Evolutionary conservation across 2,329 filamentous ascomycete genomes (phyloP).

Genomic region (Penicillium sp.): DNA sequence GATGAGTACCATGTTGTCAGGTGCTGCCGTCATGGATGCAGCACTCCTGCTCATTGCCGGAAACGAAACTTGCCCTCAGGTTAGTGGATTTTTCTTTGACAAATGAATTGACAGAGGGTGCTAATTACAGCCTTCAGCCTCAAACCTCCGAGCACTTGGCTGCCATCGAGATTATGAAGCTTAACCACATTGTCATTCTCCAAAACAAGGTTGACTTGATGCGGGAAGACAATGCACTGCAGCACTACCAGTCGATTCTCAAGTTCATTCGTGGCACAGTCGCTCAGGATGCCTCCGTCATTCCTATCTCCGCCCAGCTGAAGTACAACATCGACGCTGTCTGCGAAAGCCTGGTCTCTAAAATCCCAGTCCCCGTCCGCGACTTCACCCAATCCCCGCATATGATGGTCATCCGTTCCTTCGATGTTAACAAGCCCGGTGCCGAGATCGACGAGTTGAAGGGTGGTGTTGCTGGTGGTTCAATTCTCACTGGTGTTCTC

Average conservation of each 20-base stretch:
- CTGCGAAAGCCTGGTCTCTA: constrained; percentile 91
- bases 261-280: constrained; percentile 98
- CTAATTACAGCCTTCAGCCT: constrained; percentile 53
- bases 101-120: too few relatives aligned
- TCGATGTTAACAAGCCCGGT: constrained; percentile 99
- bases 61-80: constrained; percentile 88
- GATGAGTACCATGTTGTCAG: constrained; percentile 99
- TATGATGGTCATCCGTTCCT: constrained; percentile 99
- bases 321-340: constrained; percentile 99
- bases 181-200: constrained; percentile 98
- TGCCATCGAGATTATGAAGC: constrained; percentile 99
- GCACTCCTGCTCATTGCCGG: constrained; percentile 92
- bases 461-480: constrained; percentile 96
- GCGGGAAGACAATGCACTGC: constrained; percentile 86
- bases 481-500: constrained; percentile 90
- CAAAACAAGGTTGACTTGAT: constrained; percentile 99
- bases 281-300: constrained; percentile 88
- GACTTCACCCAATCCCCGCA: constrained; percentile 90
- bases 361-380: constrained; percentile 83
- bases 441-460: constrained; percentile 97
- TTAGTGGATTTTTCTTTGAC: too few relatives aligned
- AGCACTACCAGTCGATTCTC: constrained; percentile 93
- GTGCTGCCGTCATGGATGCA: constrained; percentile 98
- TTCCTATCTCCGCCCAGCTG: constrained; percentile 93
- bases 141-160: constrained; percentile 98